A percentile compares a stretch with the other conserved stretches of the same genome.
These are phyloP conservation scores for Debaryomyces coudertii DNA, from an alignment of 1,139 yeast genomes.

Conservation along the genomic window DNA sequence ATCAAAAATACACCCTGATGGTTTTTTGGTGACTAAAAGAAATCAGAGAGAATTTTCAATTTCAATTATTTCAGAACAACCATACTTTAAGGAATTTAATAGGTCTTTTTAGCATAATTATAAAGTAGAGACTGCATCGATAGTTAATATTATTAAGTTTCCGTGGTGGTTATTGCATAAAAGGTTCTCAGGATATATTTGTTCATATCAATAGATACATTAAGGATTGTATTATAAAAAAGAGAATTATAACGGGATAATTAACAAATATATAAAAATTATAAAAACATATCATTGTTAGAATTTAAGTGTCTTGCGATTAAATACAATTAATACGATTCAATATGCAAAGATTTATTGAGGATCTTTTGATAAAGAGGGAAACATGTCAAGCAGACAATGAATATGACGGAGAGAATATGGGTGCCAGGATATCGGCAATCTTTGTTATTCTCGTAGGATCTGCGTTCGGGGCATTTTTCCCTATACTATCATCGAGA, in stretches of 20 bases:
- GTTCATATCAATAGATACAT: background rate
- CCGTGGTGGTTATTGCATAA: conserved; percentile 7
- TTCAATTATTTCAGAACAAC: background rate
- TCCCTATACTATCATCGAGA: conserved; percentile 61
- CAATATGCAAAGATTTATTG: conserved; percentile 7
- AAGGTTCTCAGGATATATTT: background rate
- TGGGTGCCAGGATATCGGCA: conserved; percentile 74
- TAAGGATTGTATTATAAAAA: conserved; percentile 2
- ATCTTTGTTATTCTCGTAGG: conserved; percentile 67
- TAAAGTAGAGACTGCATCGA: background rate
- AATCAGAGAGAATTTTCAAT: background rate
- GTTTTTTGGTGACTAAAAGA: background rate
- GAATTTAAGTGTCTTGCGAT: background rate
- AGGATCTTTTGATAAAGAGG: conserved; percentile 21
- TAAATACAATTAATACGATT: background rate
- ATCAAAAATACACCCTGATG: background rate
- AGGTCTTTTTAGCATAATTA: background rate
- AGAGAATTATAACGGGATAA: background rate
- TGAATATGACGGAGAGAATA: conserved; percentile 39
- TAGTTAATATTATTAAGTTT: background rate
- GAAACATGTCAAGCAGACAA: conserved; percentile 40
- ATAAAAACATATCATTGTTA: background rate
- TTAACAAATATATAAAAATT: background rate
- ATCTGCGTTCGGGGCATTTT: conserved; percentile 59
- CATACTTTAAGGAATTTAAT: background rate